A percentile compares a stretch with the other conserved stretches of the same genome.
phyloP scores from a whole-genome alignment of 2,329 filamentous ascomycete species.

The Penicillium crustosum region DNA sequence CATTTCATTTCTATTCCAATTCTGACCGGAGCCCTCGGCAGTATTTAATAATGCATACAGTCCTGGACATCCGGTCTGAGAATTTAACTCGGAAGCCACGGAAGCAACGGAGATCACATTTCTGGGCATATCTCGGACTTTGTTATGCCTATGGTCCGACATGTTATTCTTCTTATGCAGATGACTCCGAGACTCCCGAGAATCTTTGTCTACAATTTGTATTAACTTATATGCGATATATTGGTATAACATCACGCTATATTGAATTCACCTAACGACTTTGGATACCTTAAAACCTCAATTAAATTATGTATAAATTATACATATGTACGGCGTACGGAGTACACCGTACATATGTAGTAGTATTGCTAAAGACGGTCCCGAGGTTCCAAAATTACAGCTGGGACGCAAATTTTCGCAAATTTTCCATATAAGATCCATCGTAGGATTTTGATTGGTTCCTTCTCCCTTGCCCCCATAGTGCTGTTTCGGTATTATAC shows the following conservation, averaged over 20 bases:
- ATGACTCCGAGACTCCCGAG: slow-evolving; percentile 1
- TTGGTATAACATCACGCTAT: background rate
- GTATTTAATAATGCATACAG: background rate
- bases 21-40: background rate
- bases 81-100: slow-evolving; percentile 26
- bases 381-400: background rate
- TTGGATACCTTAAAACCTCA: background rate
- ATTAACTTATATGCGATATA: background rate
- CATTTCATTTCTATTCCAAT: background rate
- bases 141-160: slow-evolving; percentile 5
- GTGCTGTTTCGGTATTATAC: slow-evolving; percentile 16
- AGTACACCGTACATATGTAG: too few species aligned
- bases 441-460: slow-evolving; percentile 21
- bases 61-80: slow-evolving; percentile 6
- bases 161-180: background rate
- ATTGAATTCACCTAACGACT: background rate
- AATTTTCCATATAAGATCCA: slow-evolving; percentile 21
- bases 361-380: background rate
- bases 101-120: slow-evolving; percentile 27
- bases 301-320: background rate
- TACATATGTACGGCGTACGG: too few species aligned
- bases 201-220: background rate
- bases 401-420: slow-evolving; percentile 5
- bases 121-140: slow-evolving; percentile 11
- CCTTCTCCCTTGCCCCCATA: slow-evolving; percentile 12